phyloP scores from a whole-genome alignment of 306 rosid species.

The Adenanthera pavonina region DNA sequence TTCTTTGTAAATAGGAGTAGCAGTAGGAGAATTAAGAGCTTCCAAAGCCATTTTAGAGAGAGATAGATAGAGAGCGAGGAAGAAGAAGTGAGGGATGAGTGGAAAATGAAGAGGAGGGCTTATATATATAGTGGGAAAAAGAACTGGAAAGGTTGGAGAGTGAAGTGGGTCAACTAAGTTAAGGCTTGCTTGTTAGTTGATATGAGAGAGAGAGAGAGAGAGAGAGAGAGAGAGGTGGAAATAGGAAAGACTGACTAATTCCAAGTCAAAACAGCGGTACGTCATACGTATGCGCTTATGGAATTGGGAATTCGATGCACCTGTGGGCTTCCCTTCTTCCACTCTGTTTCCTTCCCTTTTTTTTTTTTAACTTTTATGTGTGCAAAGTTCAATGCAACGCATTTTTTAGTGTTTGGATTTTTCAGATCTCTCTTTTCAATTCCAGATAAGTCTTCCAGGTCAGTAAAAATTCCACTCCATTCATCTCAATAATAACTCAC shows the following conservation, averaged over 20 bases:
- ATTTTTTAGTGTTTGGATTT: background rate
- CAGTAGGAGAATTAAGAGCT: conserved; percentile 73
- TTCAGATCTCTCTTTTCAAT: background rate
- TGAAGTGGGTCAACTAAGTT: conserved; percentile 81
- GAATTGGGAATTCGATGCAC: background rate
- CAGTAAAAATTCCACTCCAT: background rate
- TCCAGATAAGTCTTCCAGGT: background rate
- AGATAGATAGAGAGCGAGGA: background rate
- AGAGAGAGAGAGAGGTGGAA: background rate
- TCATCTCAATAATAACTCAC: background rate
- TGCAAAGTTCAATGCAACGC: background rate
- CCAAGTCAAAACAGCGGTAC: conserved; percentile 64
- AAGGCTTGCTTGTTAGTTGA: background rate
- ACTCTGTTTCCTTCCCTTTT: background rate
- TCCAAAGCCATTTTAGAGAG: conserved; percentile 64
- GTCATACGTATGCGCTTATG: conserved; percentile 39
- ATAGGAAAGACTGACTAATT: conserved; percentile 47
- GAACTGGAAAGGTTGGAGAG: conserved; percentile 34
- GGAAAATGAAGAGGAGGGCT: background rate
- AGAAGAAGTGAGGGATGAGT: background rate
- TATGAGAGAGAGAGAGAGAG: background rate
- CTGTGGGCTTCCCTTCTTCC: background rate
- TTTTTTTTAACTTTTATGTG: background rate
- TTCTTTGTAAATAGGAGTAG: conserved; percentile 33
- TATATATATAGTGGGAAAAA: conserved; percentile 26